phyloP scores from a whole-genome alignment of 495 filamentous ascomycete species.

The Talaromyces nanjingensis region DNA sequence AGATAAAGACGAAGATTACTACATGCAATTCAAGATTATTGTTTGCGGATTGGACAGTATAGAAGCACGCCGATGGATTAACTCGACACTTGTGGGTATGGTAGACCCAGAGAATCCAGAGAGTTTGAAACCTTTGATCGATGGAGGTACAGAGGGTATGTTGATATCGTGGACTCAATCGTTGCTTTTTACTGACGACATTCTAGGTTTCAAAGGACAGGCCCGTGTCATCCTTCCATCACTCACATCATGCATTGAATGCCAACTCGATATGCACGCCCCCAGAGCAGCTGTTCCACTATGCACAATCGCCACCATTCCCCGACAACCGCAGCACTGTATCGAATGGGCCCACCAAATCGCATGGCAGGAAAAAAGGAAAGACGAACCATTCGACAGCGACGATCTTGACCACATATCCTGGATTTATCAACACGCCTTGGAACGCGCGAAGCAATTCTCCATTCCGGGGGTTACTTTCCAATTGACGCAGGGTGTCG shows the following conservation, averaged over 20 bases:
- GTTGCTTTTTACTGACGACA: slow-evolving; percentile 13
- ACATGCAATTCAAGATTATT: slow-evolving; percentile 92
- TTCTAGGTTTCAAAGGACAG: slow-evolving; percentile 87
- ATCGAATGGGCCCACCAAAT: slow-evolving; percentile 99
- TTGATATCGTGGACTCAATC: background rate
- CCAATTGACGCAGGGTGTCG: slow-evolving; percentile 92
- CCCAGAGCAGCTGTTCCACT: slow-evolving; percentile 90
- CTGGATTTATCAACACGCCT: slow-evolving; percentile 88
- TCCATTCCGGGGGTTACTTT: slow-evolving; percentile 92
- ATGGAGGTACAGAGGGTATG: slow-evolving; percentile 90
- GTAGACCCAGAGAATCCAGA: slow-evolving; percentile 74
- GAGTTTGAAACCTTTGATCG: slow-evolving; percentile 83
- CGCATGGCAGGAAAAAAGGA: slow-evolving; percentile 56
- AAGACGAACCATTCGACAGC: slow-evolving; percentile 69
- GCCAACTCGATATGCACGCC: slow-evolving; percentile 96
- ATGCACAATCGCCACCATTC: slow-evolving; percentile 94
- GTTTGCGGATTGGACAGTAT: slow-evolving; percentile 97
- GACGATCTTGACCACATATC: slow-evolving; percentile 96
- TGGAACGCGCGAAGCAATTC: slow-evolving; percentile 75
- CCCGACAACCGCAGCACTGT: slow-evolving; percentile 95
- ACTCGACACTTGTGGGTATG: slow-evolving; percentile 85
- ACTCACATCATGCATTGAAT: slow-evolving; percentile 93
- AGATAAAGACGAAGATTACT: slow-evolving; percentile 94
- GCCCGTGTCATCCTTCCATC: slow-evolving; percentile 88
- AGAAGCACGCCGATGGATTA: slow-evolving; percentile 97